phyloP scores from a whole-genome alignment of 495 filamentous ascomycete species.

The Penicillium herquei region DNA sequence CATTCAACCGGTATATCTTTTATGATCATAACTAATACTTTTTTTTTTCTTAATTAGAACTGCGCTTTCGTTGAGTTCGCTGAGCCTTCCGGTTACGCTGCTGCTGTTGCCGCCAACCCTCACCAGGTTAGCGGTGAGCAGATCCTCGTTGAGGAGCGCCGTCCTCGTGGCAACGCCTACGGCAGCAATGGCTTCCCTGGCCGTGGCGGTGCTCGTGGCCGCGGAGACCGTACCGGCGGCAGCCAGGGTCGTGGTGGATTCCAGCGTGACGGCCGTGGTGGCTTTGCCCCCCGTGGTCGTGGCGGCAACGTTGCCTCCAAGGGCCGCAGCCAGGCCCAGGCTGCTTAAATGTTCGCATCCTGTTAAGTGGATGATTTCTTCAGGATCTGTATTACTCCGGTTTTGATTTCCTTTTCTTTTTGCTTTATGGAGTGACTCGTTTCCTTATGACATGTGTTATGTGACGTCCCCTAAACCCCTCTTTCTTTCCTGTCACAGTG shows the following conservation, averaged over 20 bases:
- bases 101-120: conserved; percentile 81
- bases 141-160: conserved; percentile 85
- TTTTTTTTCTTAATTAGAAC: conserved; percentile 56
- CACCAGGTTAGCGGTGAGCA: conserved; percentile 78
- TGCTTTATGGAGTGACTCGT: conserved; percentile 3
- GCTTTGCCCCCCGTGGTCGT: conserved; percentile 53
- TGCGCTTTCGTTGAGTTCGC: conserved; percentile 95
- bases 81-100: conserved; percentile 71
- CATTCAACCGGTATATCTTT: conserved; percentile 27
- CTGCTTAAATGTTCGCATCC: conserved; percentile 36
- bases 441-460: conserved; percentile 50
- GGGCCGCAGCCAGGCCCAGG: conserved; percentile 49
- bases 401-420: conserved; percentile 27
- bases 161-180: conserved; percentile 66
- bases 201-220: conserved; percentile 61
- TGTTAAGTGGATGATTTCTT: conserved; percentile 16
- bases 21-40: not conserved
- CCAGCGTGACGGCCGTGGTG: conserved; percentile 62
- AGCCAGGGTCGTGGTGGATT: conserved; percentile 68
- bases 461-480: conserved; percentile 28
- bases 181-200: conserved; percentile 60
- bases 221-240: conserved; percentile 63
- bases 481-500: conserved; percentile 38
- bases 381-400: conserved; percentile 46
- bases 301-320: conserved; percentile 50